phyloP scores from a whole-genome alignment of 2,329 filamentous ascomycete genomes.

The Aureobasidium melanogenum region DNA sequence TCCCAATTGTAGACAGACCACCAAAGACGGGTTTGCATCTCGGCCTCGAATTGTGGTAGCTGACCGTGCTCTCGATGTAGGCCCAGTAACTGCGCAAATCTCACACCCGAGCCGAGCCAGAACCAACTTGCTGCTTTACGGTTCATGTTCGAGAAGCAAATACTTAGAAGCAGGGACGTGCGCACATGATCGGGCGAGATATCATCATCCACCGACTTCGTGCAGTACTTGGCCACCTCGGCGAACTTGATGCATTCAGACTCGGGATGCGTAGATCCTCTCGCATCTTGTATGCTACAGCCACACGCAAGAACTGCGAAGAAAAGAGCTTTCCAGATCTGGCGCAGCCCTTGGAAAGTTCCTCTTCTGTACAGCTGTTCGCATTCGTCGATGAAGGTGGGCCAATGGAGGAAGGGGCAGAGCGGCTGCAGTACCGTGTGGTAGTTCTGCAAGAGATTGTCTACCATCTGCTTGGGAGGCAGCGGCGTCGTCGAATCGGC shows the following conservation, averaged over 20 bases:
- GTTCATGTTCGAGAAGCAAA: constrained; percentile 81
- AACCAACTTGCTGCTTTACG: constrained; percentile 76
- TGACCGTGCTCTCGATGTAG: constrained; percentile 67
- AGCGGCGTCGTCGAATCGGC: constrained; percentile 42
- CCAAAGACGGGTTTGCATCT: constrained; percentile 84
- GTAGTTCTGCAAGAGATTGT: constrained; percentile 67
- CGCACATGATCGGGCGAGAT: constrained; percentile 68
- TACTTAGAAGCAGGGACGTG: constrained; percentile 60
- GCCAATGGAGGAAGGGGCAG: constrained; percentile 83
- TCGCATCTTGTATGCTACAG: constrained; percentile 57
- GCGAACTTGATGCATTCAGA: constrained; percentile 56
- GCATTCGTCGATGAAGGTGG: constrained; percentile 66
- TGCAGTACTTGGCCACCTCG: constrained; percentile 58
- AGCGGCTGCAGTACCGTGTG: constrained; percentile 67
- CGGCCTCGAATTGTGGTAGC: constrained; percentile 67
- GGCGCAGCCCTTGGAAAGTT: constrained; percentile 50
- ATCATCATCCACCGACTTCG: constrained; percentile 76
- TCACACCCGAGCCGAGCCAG: constrained; percentile 73
- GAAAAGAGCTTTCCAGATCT: constrained; percentile 69
- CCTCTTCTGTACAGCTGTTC: constrained; percentile 65
- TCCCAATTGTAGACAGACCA: constrained; percentile 92
- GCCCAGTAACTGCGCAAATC: constrained; percentile 74
- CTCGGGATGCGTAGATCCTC: constrained; percentile 46
- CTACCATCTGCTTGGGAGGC: constrained; percentile 60
- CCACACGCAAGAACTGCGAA: constrained; percentile 79